Evolutionary conservation across 345 rosid species (phyloP).

Genomic region (Firmiana major): DNA sequence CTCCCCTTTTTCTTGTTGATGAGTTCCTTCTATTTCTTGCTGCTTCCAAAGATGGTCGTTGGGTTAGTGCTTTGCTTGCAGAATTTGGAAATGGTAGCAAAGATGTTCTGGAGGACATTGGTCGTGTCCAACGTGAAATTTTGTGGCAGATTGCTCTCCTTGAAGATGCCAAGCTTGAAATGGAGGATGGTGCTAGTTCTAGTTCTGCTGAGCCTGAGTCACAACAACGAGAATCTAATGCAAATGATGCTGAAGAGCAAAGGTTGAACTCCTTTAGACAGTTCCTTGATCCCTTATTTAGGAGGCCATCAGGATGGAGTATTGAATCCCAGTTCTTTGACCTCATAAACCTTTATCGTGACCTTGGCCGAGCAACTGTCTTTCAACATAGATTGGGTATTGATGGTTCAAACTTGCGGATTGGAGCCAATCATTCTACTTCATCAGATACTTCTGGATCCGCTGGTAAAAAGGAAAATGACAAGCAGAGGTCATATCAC

Average conservation of each 20-base stretch:
- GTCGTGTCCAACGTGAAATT: conserved; percentile 75
- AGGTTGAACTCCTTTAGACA: conserved; percentile 84
- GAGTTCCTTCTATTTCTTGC: conserved; percentile 97
- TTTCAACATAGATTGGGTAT: conserved; percentile 55
- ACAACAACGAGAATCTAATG: conserved; percentile 48
- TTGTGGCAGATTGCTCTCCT: conserved; percentile 85
- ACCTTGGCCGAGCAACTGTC: conserved; percentile 76
- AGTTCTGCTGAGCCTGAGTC: conserved; percentile 43
- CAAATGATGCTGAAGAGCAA: conserved; percentile 64
- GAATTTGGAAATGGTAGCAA: conserved; percentile 83
- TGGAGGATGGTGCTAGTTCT: conserved; percentile 41
- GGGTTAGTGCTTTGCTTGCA: conserved; percentile 87
- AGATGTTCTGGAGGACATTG: conserved; percentile 84
- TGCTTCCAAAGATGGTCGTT: conserved; percentile 89
- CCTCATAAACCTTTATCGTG: conserved; percentile 82
- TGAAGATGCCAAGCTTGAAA: conserved; percentile 71
- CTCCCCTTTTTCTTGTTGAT: conserved; percentile 84
- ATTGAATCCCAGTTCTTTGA: conserved; percentile 91
- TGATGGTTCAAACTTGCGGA: conserved; percentile 45
- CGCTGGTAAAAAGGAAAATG: conserved; percentile 50
- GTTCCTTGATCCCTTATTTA: conserved; percentile 83
- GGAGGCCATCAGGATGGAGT: conserved; percentile 80
- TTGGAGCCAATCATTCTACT: conserved; percentile 46
- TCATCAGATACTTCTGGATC: conserved; percentile 46
- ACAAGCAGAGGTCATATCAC: conserved; percentile 72